These are phyloP conservation scores for Coniferiporia sulphurascens DNA, from an alignment of 1,284 basidiomycete species.

Conservation along the genomic window DNA sequence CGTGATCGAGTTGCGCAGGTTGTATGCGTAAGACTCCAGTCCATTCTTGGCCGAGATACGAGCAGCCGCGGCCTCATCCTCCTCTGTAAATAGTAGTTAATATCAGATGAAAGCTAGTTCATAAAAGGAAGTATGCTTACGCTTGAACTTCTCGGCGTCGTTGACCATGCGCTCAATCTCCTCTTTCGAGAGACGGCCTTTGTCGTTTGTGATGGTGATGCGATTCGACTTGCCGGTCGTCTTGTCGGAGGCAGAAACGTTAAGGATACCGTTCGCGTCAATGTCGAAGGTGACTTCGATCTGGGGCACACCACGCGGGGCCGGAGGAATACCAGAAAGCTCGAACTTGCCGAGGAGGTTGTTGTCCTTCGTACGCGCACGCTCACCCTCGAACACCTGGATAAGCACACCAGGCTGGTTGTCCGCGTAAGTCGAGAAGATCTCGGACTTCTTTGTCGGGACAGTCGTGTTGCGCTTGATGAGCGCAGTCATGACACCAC, in stretches of 20 bases:
- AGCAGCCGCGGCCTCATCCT: conserved; percentile 78
- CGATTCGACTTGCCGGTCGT: conserved; percentile 95
- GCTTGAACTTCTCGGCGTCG: conserved; percentile 92
- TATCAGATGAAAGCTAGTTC: conserved; percentile 18
- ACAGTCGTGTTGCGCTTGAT: conserved; percentile 99
- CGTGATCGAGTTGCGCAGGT: conserved; percentile 86
- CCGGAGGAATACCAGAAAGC: conserved; percentile 95
- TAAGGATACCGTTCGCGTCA: conserved; percentile 97
- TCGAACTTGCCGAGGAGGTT: conserved; percentile 99
- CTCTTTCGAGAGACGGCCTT: conserved; percentile 97
- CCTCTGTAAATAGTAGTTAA: conserved; percentile 38
- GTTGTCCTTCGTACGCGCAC: conserved; percentile 99
- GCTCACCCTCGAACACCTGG: conserved; percentile 99
- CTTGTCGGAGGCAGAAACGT: conserved; percentile 96
- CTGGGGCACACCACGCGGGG: conserved; percentile 97
- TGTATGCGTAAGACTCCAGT: conserved; percentile 94
- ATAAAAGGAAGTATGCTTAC: conserved; percentile 32
- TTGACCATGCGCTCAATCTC: conserved; percentile 97
- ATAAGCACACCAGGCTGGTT: conserved; percentile 99
- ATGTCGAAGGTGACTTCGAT: conserved; percentile 99
- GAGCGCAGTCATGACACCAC: conserved; percentile 97
- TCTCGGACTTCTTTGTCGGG: conserved; percentile 98
- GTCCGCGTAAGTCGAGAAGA: conserved; percentile 98
- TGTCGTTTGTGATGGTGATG: conserved; percentile 98
- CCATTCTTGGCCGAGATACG: conserved; percentile 87